Evolutionary conservation across 805 yeast species (phyloP), one percentile per base, ranked within the genome.

Genomic region (Metschnikowia arizonensis): DNA sequence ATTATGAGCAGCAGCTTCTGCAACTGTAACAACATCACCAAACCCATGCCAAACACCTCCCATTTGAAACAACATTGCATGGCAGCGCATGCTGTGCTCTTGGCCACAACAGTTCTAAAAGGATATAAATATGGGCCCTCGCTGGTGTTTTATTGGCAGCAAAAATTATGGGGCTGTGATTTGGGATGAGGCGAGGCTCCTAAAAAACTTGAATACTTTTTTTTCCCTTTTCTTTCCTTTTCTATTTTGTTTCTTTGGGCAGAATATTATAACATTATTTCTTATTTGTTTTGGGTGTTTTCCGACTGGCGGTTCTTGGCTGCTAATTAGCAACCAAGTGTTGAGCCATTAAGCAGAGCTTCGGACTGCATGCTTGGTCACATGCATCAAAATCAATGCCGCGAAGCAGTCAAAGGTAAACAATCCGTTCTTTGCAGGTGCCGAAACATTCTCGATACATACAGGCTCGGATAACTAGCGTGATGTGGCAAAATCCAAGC

Each of bases 381-480:
- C 26, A 14, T 15, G 33, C 25, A 37, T 19, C 14, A n/a, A 29
- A 26, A 23, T 14, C 38, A 21, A 9, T 37, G 40, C 40, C 40
- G 40, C 40, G 40, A 19, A 37, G 33, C 40, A 37, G 33, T 10
- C 23, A 37, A 37, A 37, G 24, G 33, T 37, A 37, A 37, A 37
- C 40, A 37, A 25, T 18, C 32, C 33, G 40, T 28, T 37, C 24
- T 5, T 26, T 19, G 40, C 40, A 37, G 40, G n/a, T 19, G 18
- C 33, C 33, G 24, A 37, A 19, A 37, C 32, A 37, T 28, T 26
- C 40, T 37, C 33, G 33, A 8, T 19, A 18, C 33, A 26, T 37
- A 15, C 38, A 34, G 38, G 29, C 29, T 8, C n/a, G 29, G 15
- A 24, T 24, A 19, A 24, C 29, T 19, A 23, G n/a, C n/a, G n/a